Evolutionary conservation across 139 green algal species (phyloP).

Genomic region (Micromonas commoda): DNA sequence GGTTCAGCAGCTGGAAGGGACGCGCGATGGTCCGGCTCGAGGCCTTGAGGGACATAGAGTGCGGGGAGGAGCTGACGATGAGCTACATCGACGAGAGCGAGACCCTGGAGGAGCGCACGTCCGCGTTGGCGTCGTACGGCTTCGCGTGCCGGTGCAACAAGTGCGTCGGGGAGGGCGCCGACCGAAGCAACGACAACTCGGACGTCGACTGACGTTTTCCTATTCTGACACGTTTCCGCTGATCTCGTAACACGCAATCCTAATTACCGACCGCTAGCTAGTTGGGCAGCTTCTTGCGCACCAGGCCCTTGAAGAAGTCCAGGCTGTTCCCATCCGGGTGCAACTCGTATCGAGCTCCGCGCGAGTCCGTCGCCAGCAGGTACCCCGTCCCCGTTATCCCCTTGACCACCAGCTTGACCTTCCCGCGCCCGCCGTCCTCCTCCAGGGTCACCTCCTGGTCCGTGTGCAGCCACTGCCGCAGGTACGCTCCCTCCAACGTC

Average conservation of each 20-base stretch:
- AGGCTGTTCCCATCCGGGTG: slow-evolving; percentile 85
- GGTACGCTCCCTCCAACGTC: slow-evolving; percentile 60
- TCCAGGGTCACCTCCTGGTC: slow-evolving; percentile 55
- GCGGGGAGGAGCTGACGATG: not conserved
- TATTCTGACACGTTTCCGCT: too few relatives aligned
- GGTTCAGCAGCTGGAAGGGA: not conserved
- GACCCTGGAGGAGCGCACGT: not conserved
- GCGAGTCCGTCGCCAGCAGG: slow-evolving; percentile 57
- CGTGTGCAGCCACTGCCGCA: slow-evolving; percentile 68
- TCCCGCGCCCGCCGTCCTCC: too few relatives aligned
- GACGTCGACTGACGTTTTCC: too few relatives aligned
- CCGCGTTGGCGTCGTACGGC: not conserved
- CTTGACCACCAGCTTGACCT: slow-evolving; percentile 39
- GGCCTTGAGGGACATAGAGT: not conserved
- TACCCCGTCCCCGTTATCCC: slow-evolving; percentile 62
- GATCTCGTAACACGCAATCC: too few relatives aligned
- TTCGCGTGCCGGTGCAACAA: not conserved
- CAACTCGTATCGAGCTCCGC: slow-evolving; percentile 64
- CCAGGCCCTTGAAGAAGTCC: slow-evolving; percentile 60
- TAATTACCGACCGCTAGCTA: too few relatives aligned
- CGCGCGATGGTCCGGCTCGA: not conserved
- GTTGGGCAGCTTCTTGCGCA: slow-evolving; percentile 45
- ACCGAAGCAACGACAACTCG: too few relatives aligned
- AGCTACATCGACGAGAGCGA: not conserved
- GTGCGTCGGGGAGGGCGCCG: slow-evolving; percentile 31